Base-by-base conservation (phyloP, 345 rosid species). In the Turritis glabra region DNA sequence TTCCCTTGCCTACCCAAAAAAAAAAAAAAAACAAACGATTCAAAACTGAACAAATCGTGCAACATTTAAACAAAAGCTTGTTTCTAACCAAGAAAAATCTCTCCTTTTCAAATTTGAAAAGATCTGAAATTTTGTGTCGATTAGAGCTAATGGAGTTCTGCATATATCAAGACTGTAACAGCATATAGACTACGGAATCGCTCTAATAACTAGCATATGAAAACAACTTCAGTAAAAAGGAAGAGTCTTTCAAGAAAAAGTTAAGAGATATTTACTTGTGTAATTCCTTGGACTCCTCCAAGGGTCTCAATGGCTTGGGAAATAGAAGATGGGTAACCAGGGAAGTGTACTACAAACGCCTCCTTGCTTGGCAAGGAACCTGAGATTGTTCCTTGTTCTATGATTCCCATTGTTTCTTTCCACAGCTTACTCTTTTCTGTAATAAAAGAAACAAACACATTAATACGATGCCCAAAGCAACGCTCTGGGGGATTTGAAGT, bases 291-390 rank as follows among this genome's bases (percentile, higher is more conserved):
- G 7, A 75, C 53, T 71, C 97, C 97, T 35, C 97, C 97, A 15
- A 95, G 97, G 3, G 96, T 86, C 30, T 89, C 88, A 18, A 95
- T 43, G 72, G 96, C 93, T 35, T 88, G 92, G 14, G 89, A 67
- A 13, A 78, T 77, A 19, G 97, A 85, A 25, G 92, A 87, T 18
- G 99, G 96, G 75, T 92, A 92, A 7, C 97, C 97, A 7, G 99
- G 96, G 74, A 84, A 88, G 71, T 90, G 85, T 27, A 95, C 93
- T 3, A 84, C 86, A 73, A 91, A 95, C 3, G 82, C 82, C 73
- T 87, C 90, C 29, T 43, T 64, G 64, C 76, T 74, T 3, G 99
- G 96, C 64, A 95, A 77, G 58, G 65, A 79, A 72, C 99, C 99
- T 19, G 86, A 78, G 51, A 87, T 80, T 58, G 75, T 77, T 35